Evolutionary conservation across 106 monocot species (phyloP), one percentile per base, ranked within the genome.

Genomic region (Dendrobium chrysotoxum): DNA sequence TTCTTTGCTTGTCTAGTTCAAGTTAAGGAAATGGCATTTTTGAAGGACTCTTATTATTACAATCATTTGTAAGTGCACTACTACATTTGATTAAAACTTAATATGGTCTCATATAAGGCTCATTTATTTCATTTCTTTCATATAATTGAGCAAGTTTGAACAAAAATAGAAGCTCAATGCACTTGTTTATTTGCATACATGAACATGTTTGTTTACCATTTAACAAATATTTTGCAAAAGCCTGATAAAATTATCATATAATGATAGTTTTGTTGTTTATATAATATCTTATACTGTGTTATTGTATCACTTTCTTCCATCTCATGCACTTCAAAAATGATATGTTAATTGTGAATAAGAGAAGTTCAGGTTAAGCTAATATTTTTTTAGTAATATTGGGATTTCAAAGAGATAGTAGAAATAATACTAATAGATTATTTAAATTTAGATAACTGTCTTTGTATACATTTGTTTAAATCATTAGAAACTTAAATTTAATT

Each of bases 1-100:
- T 23, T 64, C 9, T 64, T 70, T 70, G 35, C 28, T 70, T 70
- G 35, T 70, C 31, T 30, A 35, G 35, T 35, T 31, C 13, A 70
- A 35, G 70, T 70, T 70, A 9, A 70, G 35, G 70, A 70, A 70
- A 35, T 31, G 35, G 70, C 35, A 70, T 70, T 31, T 70, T 64
- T 58, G 6, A 70, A 70, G 31, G 25, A 31, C 31, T 4, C 4
- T 70, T 70, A 8, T 11, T 28, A 70, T 35, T 61, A 61, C n/a
- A 5, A n/a, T 61, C 61, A 61, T 61, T 20, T 61, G 23, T 61
- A 61, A 23, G n/a, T 23, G 21, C 5, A 20, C n/a, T 23, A 23
- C 2, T 61, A n/a, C 8, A 61, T 23, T 61, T 23, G 61, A 21
- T 61, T 61, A 61, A 61, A 54, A 17, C 13, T 54, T 20, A 17